Evolutionary conservation across 2,329 filamentous ascomycete species (phyloP), one percentile per base, ranked within the genome.

Genomic region (Penicillium sp.): DNA sequence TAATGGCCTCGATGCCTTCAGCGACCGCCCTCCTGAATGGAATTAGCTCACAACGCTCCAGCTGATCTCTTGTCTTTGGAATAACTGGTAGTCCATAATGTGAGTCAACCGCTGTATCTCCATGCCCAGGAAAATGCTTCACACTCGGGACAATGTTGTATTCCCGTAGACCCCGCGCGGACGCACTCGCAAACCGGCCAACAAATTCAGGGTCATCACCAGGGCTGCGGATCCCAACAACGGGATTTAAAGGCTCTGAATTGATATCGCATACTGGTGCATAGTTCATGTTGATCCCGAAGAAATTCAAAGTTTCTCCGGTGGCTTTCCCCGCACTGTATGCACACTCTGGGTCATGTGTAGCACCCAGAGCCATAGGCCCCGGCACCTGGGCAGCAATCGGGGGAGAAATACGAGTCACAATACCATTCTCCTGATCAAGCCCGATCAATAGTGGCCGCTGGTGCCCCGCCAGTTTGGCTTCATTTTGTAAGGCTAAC

Each of bases 281-380:
- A 56, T 74, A 75, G 49, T 75, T 73, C 69, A 74, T 75, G 45
- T 75, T 75, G 42, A 76, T 69, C 1, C 73, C 72, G 39, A 72
- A 68, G 19, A 64, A 60, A 12, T 54, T 61, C 41, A 76, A 50
- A 3, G 63, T 67, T 49, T 72, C 66, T 0, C 71, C 72, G 2
- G 73, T 75, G 30, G 64, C 64, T 28, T 58, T 62, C 2, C 69
- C 69, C 34, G 71, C 64, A 45, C 66, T 59, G 45, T 66, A 65
- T 41, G 71, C 60, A 52, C 68, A 60, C 38, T 69, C 58, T 22
- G 60, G 50, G 37, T 63, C 66, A 58, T 66, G 57, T 1, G 72
- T 73, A 9, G 73, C 73, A 4, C 71, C 72, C 4, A 75, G 56
- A n/a, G 73, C 64, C 73, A 75, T 75, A 4, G 70, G 59, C 2